A percentile compares a stretch with the other conserved stretches of the same genome.
Conservation (phyloP, 495 filamentous ascomycete species). For the Schizothecium vesticola region DNA sequence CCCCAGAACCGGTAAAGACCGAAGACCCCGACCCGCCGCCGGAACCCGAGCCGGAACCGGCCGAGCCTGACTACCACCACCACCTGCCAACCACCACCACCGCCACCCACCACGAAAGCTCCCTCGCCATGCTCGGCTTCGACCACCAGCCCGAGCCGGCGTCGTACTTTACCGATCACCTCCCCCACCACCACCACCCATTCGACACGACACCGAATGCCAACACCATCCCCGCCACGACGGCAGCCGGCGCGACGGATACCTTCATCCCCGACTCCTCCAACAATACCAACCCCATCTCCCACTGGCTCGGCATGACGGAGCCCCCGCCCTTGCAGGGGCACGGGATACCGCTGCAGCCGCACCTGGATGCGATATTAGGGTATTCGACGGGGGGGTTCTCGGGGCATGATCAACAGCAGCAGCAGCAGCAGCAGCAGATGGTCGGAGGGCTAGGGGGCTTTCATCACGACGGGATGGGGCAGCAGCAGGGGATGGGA, state of each 20-base stretch:
- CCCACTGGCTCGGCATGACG: slow-evolving; percentile 9
- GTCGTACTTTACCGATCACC: not conserved
- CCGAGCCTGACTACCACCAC: not conserved
- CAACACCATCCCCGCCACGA: not conserved
- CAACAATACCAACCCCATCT: not conserved
- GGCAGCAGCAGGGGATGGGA: not conserved
- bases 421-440: slow-evolving; percentile 1
- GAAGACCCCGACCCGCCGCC: not conserved
- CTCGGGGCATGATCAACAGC: not conserved
- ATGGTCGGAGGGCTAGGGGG: not conserved
- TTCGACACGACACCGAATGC: not conserved
- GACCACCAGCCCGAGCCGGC: not conserved
- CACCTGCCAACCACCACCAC: not conserved
- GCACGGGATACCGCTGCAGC: not conserved
- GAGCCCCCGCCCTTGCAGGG: not conserved
- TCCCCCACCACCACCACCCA: not conserved
- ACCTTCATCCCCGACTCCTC: not conserved
- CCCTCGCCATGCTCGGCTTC: not conserved
- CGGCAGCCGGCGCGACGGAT: not conserved
- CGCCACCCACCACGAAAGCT: not conserved
- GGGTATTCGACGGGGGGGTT: not conserved
- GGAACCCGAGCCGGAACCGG: not conserved
- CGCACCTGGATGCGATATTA: slow-evolving; percentile 6
- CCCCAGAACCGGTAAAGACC: not conserved
- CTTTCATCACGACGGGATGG: not conserved